A percentile compares a stretch with the other conserved stretches of the same genome.
Evolutionary conservation across 495 filamentous ascomycete species (phyloP).

Genomic region (Lasiosphaeria ovina): DNA sequence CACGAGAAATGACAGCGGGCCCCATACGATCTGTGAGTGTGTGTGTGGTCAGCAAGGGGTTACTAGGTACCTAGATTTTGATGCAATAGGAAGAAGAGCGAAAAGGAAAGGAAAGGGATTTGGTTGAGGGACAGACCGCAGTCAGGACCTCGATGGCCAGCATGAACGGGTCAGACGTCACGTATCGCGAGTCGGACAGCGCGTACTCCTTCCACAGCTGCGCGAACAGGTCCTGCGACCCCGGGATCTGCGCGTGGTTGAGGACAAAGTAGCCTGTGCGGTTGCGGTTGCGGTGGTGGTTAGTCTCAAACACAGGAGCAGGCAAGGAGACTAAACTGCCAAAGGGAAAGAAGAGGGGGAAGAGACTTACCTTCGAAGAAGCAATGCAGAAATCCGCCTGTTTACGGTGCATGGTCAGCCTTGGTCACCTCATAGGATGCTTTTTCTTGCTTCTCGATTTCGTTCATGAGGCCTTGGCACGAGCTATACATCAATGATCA

Average conservation of each 20-base stretch:
- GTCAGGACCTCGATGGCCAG: slow-evolving; percentile 84
- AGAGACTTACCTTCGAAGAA: slow-evolving; percentile 66
- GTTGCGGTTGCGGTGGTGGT: neutral
- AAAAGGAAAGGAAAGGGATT: neutral
- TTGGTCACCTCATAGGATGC: no score
- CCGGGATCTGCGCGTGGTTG: slow-evolving; percentile 52
- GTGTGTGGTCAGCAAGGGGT: neutral
- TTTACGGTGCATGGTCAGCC: no score
- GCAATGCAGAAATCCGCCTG: slow-evolving; percentile 63
- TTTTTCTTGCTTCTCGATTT: no score
- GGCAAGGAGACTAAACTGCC: neutral
- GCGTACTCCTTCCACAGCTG: slow-evolving; percentile 91
- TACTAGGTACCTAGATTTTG: neutral
- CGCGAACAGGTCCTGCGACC: slow-evolving; percentile 55
- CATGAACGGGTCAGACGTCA: slow-evolving; percentile 76
- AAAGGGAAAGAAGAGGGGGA: neutral
- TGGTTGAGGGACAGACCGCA: slow-evolving; percentile 51
- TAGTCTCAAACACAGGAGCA: slow-evolving; percentile 1
- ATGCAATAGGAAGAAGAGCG: neutral
- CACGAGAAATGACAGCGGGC: slow-evolving; percentile 71
- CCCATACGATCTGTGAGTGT: slow-evolving; percentile 56
- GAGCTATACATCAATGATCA: no score
- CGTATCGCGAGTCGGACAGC: slow-evolving; percentile 77
- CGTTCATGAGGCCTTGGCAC: no score
- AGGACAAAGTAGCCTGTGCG: slow-evolving; percentile 67